These are phyloP conservation scores for Mycena latifolia DNA, from an alignment of 768 basidiomycete genomes.

Conservation along the genomic window DNA sequence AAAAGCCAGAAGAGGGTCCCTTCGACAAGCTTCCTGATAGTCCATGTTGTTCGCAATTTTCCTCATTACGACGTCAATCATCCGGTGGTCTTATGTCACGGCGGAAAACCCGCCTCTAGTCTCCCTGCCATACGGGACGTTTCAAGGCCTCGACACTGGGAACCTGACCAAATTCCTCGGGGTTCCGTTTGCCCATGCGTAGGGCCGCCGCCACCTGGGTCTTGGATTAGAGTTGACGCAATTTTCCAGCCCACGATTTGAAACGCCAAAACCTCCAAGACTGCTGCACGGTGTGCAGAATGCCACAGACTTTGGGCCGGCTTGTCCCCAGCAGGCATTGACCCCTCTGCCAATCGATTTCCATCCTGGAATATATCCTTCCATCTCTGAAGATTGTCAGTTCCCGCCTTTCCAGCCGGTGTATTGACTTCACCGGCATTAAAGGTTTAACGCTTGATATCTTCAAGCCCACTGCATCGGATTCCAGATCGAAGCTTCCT, in stretches of 20 bases:
- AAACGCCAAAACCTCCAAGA: not conserved
- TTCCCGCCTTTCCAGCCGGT: no score
- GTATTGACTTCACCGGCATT: not conserved
- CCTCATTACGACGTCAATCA: no score
- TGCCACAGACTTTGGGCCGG: conserved; percentile 15
- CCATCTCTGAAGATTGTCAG: conserved; percentile 16
- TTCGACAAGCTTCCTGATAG: no score
- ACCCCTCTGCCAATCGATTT: not conserved
- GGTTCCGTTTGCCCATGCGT: conserved; percentile 16
- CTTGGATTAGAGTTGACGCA: not conserved
- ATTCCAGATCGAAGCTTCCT: not conserved
- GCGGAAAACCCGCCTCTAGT: not conserved
- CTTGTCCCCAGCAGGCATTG: conserved; percentile 19
- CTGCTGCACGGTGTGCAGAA: conserved; percentile 5
- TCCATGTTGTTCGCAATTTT: no score
- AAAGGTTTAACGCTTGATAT: conserved; percentile 17
- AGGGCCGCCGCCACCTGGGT: no score
- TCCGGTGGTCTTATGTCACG: no score
- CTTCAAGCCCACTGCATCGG: not conserved
- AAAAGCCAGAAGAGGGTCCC: no score
- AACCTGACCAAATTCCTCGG: conserved; percentile 16
- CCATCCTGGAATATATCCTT: not conserved
- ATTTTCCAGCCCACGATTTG: conserved; percentile 8
- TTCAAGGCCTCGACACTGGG: conserved; percentile 1
- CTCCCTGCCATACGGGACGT: no score